Conservation (phyloP, 805 yeast genomes). For the Suhomyces kilbournensis region DNA sequence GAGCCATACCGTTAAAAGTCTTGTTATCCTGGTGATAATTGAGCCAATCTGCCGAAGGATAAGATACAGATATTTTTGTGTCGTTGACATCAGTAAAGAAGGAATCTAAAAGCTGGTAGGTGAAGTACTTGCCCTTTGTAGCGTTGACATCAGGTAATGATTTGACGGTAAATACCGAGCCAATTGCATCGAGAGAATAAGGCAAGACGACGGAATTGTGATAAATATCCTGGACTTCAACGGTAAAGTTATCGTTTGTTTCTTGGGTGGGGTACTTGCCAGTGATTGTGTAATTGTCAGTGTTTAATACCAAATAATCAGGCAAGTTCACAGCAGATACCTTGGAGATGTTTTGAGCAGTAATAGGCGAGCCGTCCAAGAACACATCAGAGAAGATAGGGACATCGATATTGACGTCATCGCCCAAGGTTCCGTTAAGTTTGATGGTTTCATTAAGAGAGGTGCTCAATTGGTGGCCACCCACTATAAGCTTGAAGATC, state of each 20-base stretch:
- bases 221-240: conserved; percentile 56
- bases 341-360: conserved; percentile 50
- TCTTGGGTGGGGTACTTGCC: conserved; percentile 57
- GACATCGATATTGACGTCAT: conserved; percentile 49
- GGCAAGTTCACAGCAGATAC: conserved; percentile 56
- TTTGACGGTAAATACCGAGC: conserved; percentile 54
- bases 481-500: conserved; percentile 70
- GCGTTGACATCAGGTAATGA: conserved; percentile 61
- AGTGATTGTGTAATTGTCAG: conserved; percentile 37
- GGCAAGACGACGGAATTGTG: conserved; percentile 59
- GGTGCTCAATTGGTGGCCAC: conserved; percentile 83
- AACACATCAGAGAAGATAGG: conserved; percentile 62
- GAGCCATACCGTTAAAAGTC: conserved; percentile 69
- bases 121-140: conserved; percentile 59
- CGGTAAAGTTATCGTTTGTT: conserved; percentile 45
- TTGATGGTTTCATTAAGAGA: conserved; percentile 52
- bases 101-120: conserved; percentile 51
- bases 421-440: conserved; percentile 67
- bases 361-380: conserved; percentile 57
- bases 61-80: conserved; percentile 47
- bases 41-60: conserved; percentile 56
- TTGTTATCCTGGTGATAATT: conserved; percentile 54
- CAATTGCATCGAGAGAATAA: conserved; percentile 53
- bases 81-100: conserved; percentile 53
- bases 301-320: conserved; percentile 49